Conservation (phyloP, 2,329 filamentous ascomycete genomes). For the Pseudocercospora ulei region DNA sequence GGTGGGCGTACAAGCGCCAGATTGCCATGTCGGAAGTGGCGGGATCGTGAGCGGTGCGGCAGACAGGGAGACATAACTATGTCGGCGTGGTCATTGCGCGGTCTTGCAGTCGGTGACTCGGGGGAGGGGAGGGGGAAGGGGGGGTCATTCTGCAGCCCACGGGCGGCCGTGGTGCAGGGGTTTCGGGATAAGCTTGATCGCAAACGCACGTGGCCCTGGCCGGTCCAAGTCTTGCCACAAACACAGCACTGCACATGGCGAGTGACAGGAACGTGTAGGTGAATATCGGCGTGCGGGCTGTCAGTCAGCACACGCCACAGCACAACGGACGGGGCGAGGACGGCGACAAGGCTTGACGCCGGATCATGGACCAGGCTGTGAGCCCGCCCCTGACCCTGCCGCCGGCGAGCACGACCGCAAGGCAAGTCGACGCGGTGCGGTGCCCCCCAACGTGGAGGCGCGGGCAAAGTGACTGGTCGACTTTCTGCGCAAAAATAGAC, state of each 20-base stretch:
- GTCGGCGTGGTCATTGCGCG: neutral
- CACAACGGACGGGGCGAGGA: neutral
- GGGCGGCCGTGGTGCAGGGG: constrained; percentile 3
- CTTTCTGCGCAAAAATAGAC: too few relatives aligned
- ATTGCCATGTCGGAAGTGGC: neutral
- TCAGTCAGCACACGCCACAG: too few relatives aligned
- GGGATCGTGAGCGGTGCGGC: neutral
- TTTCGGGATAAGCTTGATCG: constrained; percentile 1
- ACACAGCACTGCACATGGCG: too few relatives aligned
- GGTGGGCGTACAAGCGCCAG: neutral
- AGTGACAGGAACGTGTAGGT: too few relatives aligned
- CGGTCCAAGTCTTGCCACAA: constrained; percentile 7
- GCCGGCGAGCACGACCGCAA: neutral
- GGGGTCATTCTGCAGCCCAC: constrained; percentile 2
- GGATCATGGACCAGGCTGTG: constrained; percentile 1
- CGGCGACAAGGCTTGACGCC: neutral
- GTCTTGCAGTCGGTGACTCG: constrained; percentile 5
- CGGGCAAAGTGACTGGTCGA: too few relatives aligned
- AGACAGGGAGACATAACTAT: too few relatives aligned
- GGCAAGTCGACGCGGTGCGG: too few relatives aligned
- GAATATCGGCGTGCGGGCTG: too few relatives aligned
- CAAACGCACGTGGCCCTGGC: constrained; percentile 4
- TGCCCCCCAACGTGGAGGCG: too few relatives aligned
- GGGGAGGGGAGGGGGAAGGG: too few relatives aligned
- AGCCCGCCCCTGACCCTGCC: constrained; percentile 4